Conservation (phyloP, 2,329 filamentous ascomycete genomes). For the Trichoderma sp. region DNA sequence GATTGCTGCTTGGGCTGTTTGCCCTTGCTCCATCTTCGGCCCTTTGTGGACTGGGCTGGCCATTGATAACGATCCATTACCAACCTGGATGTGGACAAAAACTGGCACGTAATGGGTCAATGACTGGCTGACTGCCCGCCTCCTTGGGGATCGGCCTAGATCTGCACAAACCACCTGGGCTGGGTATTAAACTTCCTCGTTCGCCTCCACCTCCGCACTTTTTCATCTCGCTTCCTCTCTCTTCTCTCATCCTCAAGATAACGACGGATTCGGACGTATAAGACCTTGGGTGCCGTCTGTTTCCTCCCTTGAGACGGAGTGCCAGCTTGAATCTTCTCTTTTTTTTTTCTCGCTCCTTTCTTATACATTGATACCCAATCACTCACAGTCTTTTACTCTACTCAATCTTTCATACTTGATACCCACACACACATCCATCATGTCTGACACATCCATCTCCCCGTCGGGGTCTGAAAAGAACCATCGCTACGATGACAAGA, state of each 20-base stretch:
- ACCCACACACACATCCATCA: constrained; percentile 8
- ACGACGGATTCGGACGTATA: neutral
- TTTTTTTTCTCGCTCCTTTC: neutral
- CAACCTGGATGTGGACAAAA: constrained; percentile 1
- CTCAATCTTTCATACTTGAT: neutral
- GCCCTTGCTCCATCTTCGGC: constrained; percentile 23
- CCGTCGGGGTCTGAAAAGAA: constrained; percentile 25
- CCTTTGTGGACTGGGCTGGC: constrained; percentile 18
- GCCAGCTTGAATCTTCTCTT: neutral
- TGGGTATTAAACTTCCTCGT: constrained; percentile 34
- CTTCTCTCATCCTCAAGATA: neutral
- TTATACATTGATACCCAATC: neutral
- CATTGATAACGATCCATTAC: constrained; percentile 15
- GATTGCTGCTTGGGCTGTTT: neutral
- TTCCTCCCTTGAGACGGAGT: neutral
- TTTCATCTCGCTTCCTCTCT: constrained; percentile 16
- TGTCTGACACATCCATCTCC: constrained; percentile 28
- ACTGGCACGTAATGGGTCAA: constrained; percentile 8
- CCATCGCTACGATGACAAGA: constrained; percentile 28
- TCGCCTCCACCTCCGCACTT: constrained; percentile 20
- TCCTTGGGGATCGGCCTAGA: constrained; percentile 7
- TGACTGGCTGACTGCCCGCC: neutral
- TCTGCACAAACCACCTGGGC: constrained; percentile 21
- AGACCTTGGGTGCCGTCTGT: neutral
- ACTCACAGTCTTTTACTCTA: neutral